phyloP scores from a whole-genome alignment of 768 basidiomycete species.

The Dentipellis sp. region DNA sequence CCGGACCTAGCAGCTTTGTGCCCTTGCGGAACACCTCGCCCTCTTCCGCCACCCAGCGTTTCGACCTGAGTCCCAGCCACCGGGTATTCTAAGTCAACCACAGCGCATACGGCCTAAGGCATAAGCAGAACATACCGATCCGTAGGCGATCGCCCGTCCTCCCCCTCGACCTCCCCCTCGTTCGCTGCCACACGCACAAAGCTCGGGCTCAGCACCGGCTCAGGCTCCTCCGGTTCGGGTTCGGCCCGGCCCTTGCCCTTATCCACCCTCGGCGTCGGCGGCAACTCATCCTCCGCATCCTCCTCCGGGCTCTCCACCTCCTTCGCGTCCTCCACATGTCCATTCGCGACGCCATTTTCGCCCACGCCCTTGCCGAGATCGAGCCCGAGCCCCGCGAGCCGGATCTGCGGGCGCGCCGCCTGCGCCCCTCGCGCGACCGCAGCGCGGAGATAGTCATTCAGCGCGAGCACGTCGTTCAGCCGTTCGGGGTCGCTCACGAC shows the following conservation, averaged over 20 bases:
- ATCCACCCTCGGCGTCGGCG: conserved; percentile 56
- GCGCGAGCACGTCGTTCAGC: conserved; percentile 55
- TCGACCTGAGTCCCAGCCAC: conserved; percentile 37
- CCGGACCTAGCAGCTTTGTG: conserved; percentile 64
- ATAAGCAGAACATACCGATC: conserved; percentile 7
- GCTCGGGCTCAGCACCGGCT: conserved; percentile 61
- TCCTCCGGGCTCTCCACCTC: conserved; percentile 4
- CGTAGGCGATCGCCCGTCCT: conserved; percentile 11
- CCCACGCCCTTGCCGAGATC: conserved; percentile 1
- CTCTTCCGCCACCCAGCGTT: conserved; percentile 86
- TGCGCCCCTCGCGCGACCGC: conserved; percentile 33
- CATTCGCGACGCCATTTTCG: conserved; percentile 15
- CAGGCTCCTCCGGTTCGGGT: conserved; percentile 56
- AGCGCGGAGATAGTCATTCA: conserved; percentile 64
- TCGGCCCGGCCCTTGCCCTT: conserved; percentile 74
- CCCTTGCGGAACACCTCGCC: conserved; percentile 96
- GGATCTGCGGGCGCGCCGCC: conserved; percentile 5
- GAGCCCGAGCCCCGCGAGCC: conserved; percentile 10
- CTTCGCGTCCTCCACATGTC: conserved; percentile 15
- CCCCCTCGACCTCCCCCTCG: conserved; percentile 35
- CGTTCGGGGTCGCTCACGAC: conserved; percentile 46
- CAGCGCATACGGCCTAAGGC: background rate
- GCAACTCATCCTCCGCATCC: conserved; percentile 23
- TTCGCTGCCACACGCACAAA: conserved; percentile 25
- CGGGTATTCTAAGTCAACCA: background rate